These are phyloP conservation scores for Fusarium pseudocircinatum DNA, from an alignment of 2,329 filamentous ascomycete species.

Conservation along the genomic window DNA sequence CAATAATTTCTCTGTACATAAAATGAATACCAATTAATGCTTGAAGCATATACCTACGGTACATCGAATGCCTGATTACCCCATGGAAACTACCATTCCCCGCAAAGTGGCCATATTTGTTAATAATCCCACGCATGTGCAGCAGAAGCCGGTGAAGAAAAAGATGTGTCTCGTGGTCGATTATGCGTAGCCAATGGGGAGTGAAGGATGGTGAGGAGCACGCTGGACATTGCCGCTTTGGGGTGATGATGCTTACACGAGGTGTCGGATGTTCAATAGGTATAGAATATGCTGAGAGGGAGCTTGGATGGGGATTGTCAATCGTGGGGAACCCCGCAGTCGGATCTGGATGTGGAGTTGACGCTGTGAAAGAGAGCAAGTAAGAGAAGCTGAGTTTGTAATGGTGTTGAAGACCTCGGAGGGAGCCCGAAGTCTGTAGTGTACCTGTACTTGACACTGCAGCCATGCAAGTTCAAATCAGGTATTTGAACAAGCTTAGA, in stretches of 20 bases:
- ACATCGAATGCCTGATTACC: conserved; percentile 11
- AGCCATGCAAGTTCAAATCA: neutral
- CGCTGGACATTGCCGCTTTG: conserved; percentile 28
- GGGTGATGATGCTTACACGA: neutral
- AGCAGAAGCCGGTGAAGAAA: conserved; percentile 10
- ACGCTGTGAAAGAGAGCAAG: neutral
- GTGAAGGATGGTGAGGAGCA: conserved; percentile 14
- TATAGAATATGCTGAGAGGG: neutral
- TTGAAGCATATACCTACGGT: neutral
- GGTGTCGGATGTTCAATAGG: neutral
- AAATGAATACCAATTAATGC: neutral
- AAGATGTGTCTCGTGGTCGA: conserved; percentile 4
- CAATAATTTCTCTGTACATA: conserved; percentile 23
- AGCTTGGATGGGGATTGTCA: neutral
- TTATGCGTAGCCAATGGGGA: neutral
- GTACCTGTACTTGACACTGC: neutral
- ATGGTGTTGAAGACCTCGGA: conserved; percentile 2
- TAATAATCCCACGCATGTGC: conserved; percentile 1
- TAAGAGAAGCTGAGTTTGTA: conserved; percentile 19
- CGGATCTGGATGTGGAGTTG: conserved; percentile 1
- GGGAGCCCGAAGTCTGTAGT: neutral
- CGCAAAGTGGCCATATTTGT: conserved; percentile 14
- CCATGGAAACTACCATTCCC: conserved; percentile 35
- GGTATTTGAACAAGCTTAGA: neutral
- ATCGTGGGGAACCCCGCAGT: conserved; percentile 35